Base-by-base conservation (phyloP, 441 rosid genomes). In the Croton setiger region DNA sequence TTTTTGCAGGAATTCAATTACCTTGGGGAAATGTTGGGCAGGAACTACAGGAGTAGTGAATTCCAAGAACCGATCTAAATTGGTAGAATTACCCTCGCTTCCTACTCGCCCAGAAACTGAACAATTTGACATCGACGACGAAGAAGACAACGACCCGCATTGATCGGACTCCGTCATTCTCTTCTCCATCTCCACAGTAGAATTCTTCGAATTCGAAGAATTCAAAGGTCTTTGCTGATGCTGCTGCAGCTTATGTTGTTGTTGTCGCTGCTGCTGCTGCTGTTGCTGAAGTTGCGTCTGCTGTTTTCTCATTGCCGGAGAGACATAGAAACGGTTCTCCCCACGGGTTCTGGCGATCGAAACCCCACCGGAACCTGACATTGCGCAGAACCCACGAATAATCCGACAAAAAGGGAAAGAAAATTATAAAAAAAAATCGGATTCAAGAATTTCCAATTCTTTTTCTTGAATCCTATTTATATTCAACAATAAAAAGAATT, bases 31-130 rank as follows among this genome's bases (percentile, higher is more conserved):
- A 74, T 71, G 43, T 55, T 91, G 92, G 10, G 82, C 83, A 39
- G 83, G 73, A 61, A 93, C 97, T 3, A 75, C 48, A 0, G 97
- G 98, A 70, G 96, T 87, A 4, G 97, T 86, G 71, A 64, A 70
- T 73, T 85, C 88, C 75, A 93, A 78, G 85, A 93, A 93, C 76
- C 90, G 86, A 72, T 87, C 90, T 82, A 91, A 82, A 82, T 91
- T 93, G 14, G 96, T 80, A 20, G 72, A 75, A 66, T 66, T 67
- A 18, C 41, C 58, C 3, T 48, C 65, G 21, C 49, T 45, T 44
- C 43, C 72, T 5, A 33, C 5, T 48, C 76, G 76, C 7, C 74
- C 81, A 7, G 87, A 79, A 4, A 78, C 71, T 37, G 84, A 81
- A 64, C 81, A 81, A 74, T 75, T 77, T 17, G 82, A 79, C 13